These are phyloP conservation scores for Fusarium nurragi DNA, from an alignment of 2,329 filamentous ascomycete genomes.

Conservation along the genomic window DNA sequence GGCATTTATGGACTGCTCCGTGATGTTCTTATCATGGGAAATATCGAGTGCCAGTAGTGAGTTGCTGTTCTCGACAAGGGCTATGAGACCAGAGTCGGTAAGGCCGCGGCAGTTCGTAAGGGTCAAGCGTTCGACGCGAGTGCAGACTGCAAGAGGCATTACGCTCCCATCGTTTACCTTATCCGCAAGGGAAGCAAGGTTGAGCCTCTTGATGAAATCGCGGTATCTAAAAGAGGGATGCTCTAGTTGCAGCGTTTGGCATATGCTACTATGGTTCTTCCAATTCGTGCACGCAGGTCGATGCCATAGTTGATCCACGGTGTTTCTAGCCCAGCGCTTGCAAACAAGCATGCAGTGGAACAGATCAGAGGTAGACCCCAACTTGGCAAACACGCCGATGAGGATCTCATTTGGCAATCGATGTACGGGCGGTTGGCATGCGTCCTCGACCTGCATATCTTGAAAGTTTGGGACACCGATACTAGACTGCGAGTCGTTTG, in stretches of 20 bases:
- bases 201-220: constrained; percentile 90
- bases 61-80: constrained; percentile 80
- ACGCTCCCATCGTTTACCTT: constrained; percentile 90
- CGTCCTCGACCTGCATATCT: constrained; percentile 75
- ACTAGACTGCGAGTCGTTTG: constrained; percentile 94
- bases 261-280: constrained; percentile 82
- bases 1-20: constrained; percentile 79
- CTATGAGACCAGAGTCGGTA: constrained; percentile 83
- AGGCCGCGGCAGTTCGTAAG: constrained; percentile 88
- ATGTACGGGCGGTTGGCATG: constrained; percentile 80
- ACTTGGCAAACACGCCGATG: constrained; percentile 89
- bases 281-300: constrained; percentile 90
- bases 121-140: constrained; percentile 90
- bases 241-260: constrained; percentile 75
- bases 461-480: constrained; percentile 81
- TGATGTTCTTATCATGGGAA: constrained; percentile 84
- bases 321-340: constrained; percentile 90
- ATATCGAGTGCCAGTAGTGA: constrained; percentile 91
- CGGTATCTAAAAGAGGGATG: constrained; percentile 89
- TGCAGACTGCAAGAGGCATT: constrained; percentile 82
- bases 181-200: constrained; percentile 80
- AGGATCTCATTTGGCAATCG: constrained; percentile 93
- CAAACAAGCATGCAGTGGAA: constrained; percentile 93
- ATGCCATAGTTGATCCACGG: constrained; percentile 94
- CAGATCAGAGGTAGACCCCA: constrained; percentile 79